Conservation (phyloP, 2,329 filamentous ascomycete species). For the Aspergillus ibericus region DNA sequence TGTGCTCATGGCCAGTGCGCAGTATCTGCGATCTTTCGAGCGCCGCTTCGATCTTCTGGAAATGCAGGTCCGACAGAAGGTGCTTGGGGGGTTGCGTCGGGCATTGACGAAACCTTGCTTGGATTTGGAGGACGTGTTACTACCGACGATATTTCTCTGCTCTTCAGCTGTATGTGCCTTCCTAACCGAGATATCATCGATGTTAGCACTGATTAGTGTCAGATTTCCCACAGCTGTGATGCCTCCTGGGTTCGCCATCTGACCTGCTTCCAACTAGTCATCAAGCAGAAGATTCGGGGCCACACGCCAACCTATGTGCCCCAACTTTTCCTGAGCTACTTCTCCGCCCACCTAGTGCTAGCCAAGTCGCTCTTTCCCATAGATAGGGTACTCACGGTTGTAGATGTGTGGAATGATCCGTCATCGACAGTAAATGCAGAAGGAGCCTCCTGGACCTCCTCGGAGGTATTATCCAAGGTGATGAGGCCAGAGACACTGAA, state of each 20-base stretch:
- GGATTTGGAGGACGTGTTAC: conserved; percentile 2
- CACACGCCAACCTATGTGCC: background rate
- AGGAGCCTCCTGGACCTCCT: background rate
- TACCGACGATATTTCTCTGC: conserved; percentile 9
- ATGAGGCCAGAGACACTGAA: background rate
- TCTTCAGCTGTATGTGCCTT: conserved; percentile 1
- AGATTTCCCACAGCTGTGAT: conserved; percentile 9
- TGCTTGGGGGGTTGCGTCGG: conserved; percentile 2
- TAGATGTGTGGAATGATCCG: background rate
- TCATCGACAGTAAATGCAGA: background rate
- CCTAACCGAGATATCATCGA: background rate
- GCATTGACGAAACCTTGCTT: background rate
- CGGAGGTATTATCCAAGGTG: background rate
- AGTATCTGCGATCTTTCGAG: conserved; percentile 3
- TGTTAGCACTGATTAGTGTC: background rate
- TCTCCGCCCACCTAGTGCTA: background rate
- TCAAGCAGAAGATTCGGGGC: background rate
- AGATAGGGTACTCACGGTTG: background rate
- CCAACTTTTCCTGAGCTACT: conserved; percentile 1
- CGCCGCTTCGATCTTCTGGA: background rate
- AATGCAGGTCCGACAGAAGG: conserved; percentile 1
- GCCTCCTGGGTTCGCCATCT: conserved; percentile 5
- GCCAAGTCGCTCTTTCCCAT: conserved; percentile 1
- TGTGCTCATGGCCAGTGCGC: conserved; percentile 9
- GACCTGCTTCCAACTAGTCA: conserved; percentile 6